Base-by-base conservation (phyloP, 2,329 filamentous ascomycete species). In the Pseudogymnoascus sp. region DNA sequence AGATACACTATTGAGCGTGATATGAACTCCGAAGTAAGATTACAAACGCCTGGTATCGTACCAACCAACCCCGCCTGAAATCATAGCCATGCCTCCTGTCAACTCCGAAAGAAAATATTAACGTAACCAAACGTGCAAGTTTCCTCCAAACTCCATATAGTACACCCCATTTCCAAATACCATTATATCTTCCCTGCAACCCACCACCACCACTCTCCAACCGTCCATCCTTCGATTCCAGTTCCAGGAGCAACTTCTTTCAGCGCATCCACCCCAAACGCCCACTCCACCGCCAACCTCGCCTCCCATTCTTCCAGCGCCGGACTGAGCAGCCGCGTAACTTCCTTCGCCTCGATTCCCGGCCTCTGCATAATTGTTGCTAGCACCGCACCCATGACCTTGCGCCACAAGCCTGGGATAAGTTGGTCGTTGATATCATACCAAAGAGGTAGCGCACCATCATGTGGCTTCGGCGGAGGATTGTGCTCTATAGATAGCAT, bases 201-300 rank as follows among this genome's bases (percentile, higher is more conserved):
- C 59, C 86, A 70, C 83, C 85, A 89, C 86, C 86, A 89, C 85
- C 84, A 88, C 70, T 87, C 84, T 24, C 75, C 76, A 3, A 82
- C 79, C 5, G 72, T 78, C 59, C 76, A 78, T 0, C 75, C 79
- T 58, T 73, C 69, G 54, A 73, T 74, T 54, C 68, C 68, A 17
- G 35, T 59, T 11, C 57, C 57, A 26, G 57, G 57, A 15, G 76
- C 71, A 36, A 77, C 72, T 59, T 74, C 71, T 62, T 74, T 72
- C 7, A 86, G 68, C 1, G 87, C 68, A 0, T 83, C 84, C 2
- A 81, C 75, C 21, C 74, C 64, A 31, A 69, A 68, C 4, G 71
- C 5, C 87, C 86, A 90, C 4, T 78, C 73, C 59, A 86, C 69
- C 6, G 87, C 76, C 60, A 85, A 65, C 63, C 78, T 75, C 9